A percentile compares a stretch with the other conserved stretches of the same genome.
Conservation (phyloP, 2,329 filamentous ascomycete species). For the Thyridium curvatum region DNA sequence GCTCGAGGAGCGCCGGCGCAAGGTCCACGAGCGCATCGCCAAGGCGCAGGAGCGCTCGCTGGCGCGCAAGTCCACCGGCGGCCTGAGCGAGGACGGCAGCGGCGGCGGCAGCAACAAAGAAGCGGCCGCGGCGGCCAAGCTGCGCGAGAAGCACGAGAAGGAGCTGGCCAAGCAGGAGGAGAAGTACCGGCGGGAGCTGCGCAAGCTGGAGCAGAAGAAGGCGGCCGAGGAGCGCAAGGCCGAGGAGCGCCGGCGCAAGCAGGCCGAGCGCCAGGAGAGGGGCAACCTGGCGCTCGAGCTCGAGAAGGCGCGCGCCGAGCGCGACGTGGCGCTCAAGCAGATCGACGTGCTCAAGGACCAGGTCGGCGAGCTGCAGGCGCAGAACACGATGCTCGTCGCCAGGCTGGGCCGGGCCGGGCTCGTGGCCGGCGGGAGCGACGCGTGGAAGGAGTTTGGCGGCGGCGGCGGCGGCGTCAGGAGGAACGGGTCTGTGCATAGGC, state of each 20-base stretch:
- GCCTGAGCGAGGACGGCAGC: slow-evolving; percentile 26
- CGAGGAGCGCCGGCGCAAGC: slow-evolving; percentile 43
- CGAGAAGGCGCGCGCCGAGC: slow-evolving; percentile 43
- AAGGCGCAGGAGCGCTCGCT: slow-evolving; percentile 43
- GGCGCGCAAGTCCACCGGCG: slow-evolving; percentile 26
- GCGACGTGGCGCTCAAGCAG: slow-evolving; percentile 45
- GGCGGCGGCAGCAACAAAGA: slow-evolving; percentile 34
- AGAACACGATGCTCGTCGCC: slow-evolving; percentile 54
- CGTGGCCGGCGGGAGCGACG: slow-evolving; percentile 2
- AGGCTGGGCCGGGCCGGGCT: slow-evolving; percentile 35
- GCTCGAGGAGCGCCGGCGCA: slow-evolving; percentile 52
- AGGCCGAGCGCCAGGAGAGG: slow-evolving; percentile 46
- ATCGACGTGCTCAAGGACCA: slow-evolving; percentile 47
- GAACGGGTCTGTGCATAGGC: too few relatives aligned
- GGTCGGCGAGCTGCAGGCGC: slow-evolving; percentile 50
- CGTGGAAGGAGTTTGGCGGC: neutral
- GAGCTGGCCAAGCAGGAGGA: slow-evolving; percentile 61
- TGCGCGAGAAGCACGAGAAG: slow-evolving; percentile 56
- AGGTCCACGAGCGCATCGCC: slow-evolving; percentile 57
- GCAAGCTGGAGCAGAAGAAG: slow-evolving; percentile 58
- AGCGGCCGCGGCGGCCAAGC: slow-evolving; percentile 43
- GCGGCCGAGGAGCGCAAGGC: slow-evolving; percentile 56
- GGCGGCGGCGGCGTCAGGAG: too few relatives aligned
- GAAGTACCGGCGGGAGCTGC: slow-evolving; percentile 57
- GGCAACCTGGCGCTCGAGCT: slow-evolving; percentile 42